phyloP scores from a whole-genome alignment of 2,329 filamentous ascomycete genomes.

The Decorospora gaudefroyi region DNA sequence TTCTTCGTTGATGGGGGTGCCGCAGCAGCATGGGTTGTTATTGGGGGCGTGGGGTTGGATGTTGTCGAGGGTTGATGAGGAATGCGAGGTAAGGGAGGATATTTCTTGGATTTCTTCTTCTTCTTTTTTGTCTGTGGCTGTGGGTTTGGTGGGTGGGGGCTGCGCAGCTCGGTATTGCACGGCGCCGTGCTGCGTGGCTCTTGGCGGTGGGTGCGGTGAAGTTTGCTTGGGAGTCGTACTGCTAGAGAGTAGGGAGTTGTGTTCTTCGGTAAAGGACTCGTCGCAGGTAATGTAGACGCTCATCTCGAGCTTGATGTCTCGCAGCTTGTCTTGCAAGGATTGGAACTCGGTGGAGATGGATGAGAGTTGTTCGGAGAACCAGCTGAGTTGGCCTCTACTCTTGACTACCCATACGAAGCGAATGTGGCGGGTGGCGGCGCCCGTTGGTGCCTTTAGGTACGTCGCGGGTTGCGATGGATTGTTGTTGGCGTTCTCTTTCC shows the following conservation, averaged over 20 bases:
- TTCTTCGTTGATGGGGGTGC: constrained; percentile 50
- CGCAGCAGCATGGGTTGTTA: constrained; percentile 56
- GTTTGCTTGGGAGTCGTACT: constrained; percentile 26
- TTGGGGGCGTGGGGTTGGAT: constrained; percentile 36
- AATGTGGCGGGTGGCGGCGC: constrained; percentile 55
- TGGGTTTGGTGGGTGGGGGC: constrained; percentile 12
- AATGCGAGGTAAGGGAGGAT: constrained; percentile 31
- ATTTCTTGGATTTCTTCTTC: constrained; percentile 17
- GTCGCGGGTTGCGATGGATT: constrained; percentile 6
- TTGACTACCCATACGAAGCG: constrained; percentile 65
- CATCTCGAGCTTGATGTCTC: constrained; percentile 55
- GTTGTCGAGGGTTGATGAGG: constrained; percentile 4
- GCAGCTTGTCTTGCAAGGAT: constrained; percentile 42
- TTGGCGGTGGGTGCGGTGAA: neutral
- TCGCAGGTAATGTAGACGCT: constrained; percentile 62
- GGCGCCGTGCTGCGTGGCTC: constrained; percentile 16
- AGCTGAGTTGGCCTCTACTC: constrained; percentile 56
- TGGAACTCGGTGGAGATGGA: constrained; percentile 52
- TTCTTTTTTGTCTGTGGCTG: constrained; percentile 14
- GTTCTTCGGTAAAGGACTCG: constrained; percentile 52
- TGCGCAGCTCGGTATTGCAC: constrained; percentile 27
- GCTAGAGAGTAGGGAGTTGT: constrained; percentile 36
- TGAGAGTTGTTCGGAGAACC: constrained; percentile 59
- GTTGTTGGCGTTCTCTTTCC: constrained; percentile 41
- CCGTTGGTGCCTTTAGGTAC: constrained; percentile 24